phyloP scores from a whole-genome alignment of 176 grass and related monocot genomes.

The Puccinellia tenuiflora region DNA sequence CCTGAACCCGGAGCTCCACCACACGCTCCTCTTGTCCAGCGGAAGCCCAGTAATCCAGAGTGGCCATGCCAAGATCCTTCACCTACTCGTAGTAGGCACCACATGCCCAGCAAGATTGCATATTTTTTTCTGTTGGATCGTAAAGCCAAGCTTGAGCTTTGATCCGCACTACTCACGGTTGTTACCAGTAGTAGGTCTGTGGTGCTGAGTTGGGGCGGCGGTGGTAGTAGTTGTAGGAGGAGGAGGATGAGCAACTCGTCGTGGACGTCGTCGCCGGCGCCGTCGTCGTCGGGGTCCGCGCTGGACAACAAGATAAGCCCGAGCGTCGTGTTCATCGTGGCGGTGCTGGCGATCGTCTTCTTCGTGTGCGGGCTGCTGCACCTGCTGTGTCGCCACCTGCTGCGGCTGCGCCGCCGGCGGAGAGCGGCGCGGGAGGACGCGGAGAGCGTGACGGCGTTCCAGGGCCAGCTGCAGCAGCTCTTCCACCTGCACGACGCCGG shows the following conservation, averaged over 20 bases:
- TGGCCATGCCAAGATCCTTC: conserved; percentile 23
- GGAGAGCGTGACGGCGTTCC: conserved; percentile 56
- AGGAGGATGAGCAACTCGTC: conserved; percentile 32
- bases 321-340: conserved; percentile 66
- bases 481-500: conserved; percentile 94
- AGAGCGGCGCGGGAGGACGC: conserved; percentile 34
- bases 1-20: neutral
- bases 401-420: conserved; percentile 24
- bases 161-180: neutral
- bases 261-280: neutral
- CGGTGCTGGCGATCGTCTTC: conserved; percentile 66
- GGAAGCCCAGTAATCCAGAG: neutral
- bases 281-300: neutral
- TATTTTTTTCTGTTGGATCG: neutral
- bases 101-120: neutral
- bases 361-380: conserved; percentile 84
- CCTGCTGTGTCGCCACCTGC: conserved; percentile 58
- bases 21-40: neutral
- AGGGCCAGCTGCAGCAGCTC: conserved; percentile 92
- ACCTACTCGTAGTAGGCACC: neutral
- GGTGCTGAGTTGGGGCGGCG: neutral
- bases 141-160: neutral
- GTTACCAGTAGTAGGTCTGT: neutral
- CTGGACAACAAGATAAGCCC: conserved; percentile 70
- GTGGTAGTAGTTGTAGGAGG: neutral